Evolutionary conservation across 2,329 filamentous ascomycete genomes (phyloP).

Genomic region (Paraphoma chrysanthemicola): DNA sequence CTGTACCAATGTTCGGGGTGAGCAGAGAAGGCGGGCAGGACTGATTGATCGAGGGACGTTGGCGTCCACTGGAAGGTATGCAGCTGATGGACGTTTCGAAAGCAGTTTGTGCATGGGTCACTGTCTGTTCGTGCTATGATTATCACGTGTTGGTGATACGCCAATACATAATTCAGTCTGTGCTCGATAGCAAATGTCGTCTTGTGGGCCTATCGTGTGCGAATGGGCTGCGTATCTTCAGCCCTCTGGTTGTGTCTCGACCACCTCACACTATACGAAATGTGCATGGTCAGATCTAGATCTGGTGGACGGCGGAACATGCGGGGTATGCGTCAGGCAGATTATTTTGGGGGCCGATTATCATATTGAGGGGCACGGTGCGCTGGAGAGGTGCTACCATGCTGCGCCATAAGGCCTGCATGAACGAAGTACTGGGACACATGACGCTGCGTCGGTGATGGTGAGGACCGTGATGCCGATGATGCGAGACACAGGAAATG

Average conservation of each 20-base stretch:
- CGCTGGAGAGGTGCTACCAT: not conserved
- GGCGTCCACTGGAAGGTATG: no score
- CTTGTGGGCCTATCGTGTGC: no score
- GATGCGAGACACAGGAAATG: not conserved
- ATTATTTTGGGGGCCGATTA: not conserved
- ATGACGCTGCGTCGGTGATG: not conserved
- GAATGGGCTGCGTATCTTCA: no score
- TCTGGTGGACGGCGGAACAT: not conserved
- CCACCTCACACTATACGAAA: no score
- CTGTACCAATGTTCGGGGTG: slow-evolving; percentile 46
- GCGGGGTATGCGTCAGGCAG: not conserved
- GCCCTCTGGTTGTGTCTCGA: no score
- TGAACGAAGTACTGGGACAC: not conserved
- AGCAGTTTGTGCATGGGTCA: no score
- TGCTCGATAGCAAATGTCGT: no score
- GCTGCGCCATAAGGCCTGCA: not conserved
- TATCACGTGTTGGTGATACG: no score
- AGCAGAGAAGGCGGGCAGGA: slow-evolving; percentile 6
- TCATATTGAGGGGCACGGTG: not conserved
- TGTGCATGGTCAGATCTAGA: not conserved
- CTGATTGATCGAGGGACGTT: not conserved
- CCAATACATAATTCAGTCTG: no score
- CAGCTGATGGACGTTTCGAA: no score
- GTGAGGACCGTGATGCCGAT: not conserved
- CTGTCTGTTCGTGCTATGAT: no score